phyloP scores from a whole-genome alignment of 495 filamentous ascomycete species.

The Tuber borchii region DNA sequence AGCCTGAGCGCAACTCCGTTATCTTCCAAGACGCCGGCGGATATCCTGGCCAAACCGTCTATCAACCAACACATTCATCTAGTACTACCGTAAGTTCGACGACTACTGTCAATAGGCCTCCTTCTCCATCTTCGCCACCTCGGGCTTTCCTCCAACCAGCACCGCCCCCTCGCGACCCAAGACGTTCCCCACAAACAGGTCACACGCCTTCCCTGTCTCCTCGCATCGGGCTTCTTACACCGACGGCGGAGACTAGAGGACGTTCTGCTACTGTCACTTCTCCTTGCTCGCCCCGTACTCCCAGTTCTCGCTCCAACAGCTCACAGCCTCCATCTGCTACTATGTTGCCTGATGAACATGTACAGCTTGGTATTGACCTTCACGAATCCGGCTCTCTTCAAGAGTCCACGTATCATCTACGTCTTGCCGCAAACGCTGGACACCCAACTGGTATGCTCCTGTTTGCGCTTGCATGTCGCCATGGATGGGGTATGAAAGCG shows the following conservation, averaged over 20 bases:
- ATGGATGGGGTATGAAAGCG: constrained; percentile 94
- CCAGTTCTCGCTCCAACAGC: constrained; percentile 12
- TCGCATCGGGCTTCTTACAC: constrained; percentile 19
- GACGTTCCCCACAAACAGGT: constrained; percentile 10
- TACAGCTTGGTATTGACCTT: constrained; percentile 75
- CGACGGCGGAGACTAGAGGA: constrained; percentile 11
- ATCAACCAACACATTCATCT: neutral
- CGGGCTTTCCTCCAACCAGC: constrained; percentile 39
- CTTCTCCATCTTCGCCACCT: constrained; percentile 49
- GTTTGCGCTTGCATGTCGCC: constrained; percentile 92
- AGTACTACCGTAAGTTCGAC: constrained; percentile 51
- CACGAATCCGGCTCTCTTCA: constrained; percentile 79
- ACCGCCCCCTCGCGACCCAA: constrained; percentile 21
- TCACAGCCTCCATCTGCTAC: constrained; percentile 47
- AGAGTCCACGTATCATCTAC: constrained; percentile 91
- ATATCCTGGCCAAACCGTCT: neutral
- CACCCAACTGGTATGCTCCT: constrained; percentile 91
- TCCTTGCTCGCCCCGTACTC: constrained; percentile 25
- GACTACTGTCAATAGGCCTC: constrained; percentile 58
- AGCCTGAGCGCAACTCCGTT: constrained; percentile 62
- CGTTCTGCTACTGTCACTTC: constrained; percentile 20
- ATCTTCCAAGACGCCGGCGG: constrained; percentile 50
- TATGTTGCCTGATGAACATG: constrained; percentile 75
- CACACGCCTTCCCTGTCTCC: constrained; percentile 16
- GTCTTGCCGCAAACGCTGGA: constrained; percentile 75